phyloP scores from a whole-genome alignment of 1,284 basidiomycete genomes.

The Leccinum holopus region DNA sequence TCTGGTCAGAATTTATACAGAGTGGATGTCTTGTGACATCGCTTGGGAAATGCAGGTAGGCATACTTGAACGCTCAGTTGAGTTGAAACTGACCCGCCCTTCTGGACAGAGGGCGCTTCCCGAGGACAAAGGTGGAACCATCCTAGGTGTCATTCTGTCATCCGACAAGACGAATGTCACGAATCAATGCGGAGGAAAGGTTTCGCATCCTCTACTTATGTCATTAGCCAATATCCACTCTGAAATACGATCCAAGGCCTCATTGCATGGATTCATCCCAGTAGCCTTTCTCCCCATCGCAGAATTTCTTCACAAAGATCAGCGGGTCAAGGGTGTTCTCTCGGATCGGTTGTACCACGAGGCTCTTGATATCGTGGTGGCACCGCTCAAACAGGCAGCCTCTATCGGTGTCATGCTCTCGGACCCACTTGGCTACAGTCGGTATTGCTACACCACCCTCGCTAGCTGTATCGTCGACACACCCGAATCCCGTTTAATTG shows the following conservation, averaged over 20 bases:
- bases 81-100: not conserved
- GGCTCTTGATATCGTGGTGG: not conserved
- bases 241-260: slow-evolving; percentile 31
- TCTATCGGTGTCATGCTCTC: not conserved
- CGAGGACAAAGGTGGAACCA: slow-evolving; percentile 1
- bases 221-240: slow-evolving; percentile 34
- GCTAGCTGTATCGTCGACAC: not conserved
- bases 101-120: not conserved
- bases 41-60: slow-evolving; percentile 10
- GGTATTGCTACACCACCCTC: not conserved
- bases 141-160: slow-evolving; percentile 25
- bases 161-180: slow-evolving; percentile 38
- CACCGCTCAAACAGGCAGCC: not conserved
- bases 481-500: not conserved
- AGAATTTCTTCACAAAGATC: slow-evolving; percentile 21
- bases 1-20: not conserved
- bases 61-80: not conserved
- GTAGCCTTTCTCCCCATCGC: slow-evolving; percentile 34
- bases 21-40: not conserved
- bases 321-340: not conserved
- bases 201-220: slow-evolving; percentile 36
- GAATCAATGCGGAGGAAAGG: slow-evolving; percentile 29
- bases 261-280: slow-evolving; percentile 29
- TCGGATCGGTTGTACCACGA: not conserved
- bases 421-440: not conserved